Evolutionary conservation across 2,329 filamentous ascomycete genomes (phyloP), one percentile per base, ranked within the genome.

Genomic region (Trematosphaeria pertusa): DNA sequence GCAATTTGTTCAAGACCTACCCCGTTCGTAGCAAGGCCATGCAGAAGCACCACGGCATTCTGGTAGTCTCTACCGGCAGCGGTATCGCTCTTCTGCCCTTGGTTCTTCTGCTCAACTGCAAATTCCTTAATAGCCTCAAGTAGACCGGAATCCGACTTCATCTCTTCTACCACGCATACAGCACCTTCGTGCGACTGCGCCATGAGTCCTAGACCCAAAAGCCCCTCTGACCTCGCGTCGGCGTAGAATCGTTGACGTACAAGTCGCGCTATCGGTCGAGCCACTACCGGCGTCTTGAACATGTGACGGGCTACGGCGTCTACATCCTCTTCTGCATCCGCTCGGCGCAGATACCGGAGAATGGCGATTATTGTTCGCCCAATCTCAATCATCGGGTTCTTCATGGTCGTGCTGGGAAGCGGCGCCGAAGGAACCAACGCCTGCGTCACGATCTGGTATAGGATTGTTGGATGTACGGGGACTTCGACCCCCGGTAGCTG

Each of bases 331-430:
- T 60, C 58, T 18, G 54, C 37, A 18, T 56, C 46, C 11, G 54
- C 19, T 31, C 52, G 59, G 3, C 52, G 48, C 4, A 64, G 46
- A 33, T 57, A 61, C 17, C 62, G 43, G 7, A 67, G 46, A 5
- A 66, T 61, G 14, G 59, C 52, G n/a, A 70, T 52, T 4, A 70
- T 59, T 5, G 59, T 61, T 1, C 65, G 55, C 1, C 62, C 64
- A 10, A 69, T 52, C 50, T 72, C 69, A 24, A 72, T 61, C 52
- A 59, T 63, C n/a, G 65, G 52, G n/a, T 69, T 70, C 48, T 70
- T 72, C 67, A 72, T 71, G 1, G 65, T 49, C n/a, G 65, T 68
- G 43, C 69, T 72, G 4, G 69, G 68, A 2, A 71, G 21, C 19
- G 69, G 65, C 14, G 50, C 54, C 2, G 65, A 58, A 12, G 66